Evolutionary conservation across 169 alveolate genomes (phyloP), one percentile per base, ranked within the genome.

Genomic region (Pseudocohnilembus persalinus): DNA sequence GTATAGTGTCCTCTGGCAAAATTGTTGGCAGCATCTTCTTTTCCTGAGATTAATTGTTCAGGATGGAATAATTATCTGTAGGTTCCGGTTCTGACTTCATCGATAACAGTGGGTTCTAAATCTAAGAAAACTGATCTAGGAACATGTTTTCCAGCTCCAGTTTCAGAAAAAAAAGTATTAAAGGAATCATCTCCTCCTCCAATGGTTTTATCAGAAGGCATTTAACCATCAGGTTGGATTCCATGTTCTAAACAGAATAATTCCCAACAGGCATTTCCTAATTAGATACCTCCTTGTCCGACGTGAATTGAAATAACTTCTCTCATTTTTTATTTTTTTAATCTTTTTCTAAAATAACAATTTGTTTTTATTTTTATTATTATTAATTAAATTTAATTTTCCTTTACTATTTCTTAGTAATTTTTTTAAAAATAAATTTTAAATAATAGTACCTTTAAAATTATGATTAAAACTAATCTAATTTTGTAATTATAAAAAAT

Each of bases 101-200:
- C 96, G 72, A 89, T 92, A 79, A 88, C 93, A 1, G 93, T 88
- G 30, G 95, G 95, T 79, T 94, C 96, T 65, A 90, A 78, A 86
- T 92, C 99, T 33, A 98, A 96, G 91, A 97, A 96, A 84, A 99
- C 98, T 33, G 99, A 95, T 83, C 99, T 95, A 31, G 99, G 99
- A 0, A 97, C 99, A 90, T 96, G 99, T 93, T 98, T 98, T 31
- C 99, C 99, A 30, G 99, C 99, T 30, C 99, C 98, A 15, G 99
- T 99, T 92, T 99, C 99, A 29, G 98, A 95, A 97, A 99, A 99
- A 93, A 98, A 98, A 30, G 99, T 99, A 91, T 97, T 96, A 97
- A 97, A 98, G 64, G 99, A 99, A 91, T 99, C 99, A 92, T 99
- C 99, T 68, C 98, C 98, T 32, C 97, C 98, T 81, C 98, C 98